phyloP scores from a whole-genome alignment of 2,329 filamentous ascomycete genomes.

The Metarhizium humberi region DNA sequence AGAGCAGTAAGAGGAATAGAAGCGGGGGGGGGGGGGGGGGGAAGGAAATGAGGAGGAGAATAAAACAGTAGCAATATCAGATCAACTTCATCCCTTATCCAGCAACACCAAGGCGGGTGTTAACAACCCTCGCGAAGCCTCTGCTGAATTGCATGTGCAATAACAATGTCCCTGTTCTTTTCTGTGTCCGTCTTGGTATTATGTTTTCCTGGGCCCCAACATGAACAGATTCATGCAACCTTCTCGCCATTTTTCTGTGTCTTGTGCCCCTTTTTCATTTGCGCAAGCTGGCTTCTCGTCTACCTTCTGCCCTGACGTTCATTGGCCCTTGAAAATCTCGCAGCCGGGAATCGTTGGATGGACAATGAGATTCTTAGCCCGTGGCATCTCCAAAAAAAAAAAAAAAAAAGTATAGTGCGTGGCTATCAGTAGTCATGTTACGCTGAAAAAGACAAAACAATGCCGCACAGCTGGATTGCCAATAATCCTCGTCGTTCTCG shows the following conservation, averaged over 20 bases:
- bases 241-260: background rate
- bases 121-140: background rate
- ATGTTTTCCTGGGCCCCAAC: background rate
- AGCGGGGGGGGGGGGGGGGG: background rate
- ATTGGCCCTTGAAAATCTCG: background rate
- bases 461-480: slow-evolving; percentile 4
- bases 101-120: background rate
- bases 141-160: background rate
- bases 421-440: slow-evolving; percentile 1
- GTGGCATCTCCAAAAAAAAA: background rate
- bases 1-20: background rate
- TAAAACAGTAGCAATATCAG: background rate
- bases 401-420: background rate
- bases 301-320: background rate
- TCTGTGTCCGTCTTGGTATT: background rate
- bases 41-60: background rate
- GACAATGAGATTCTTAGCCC: background rate
- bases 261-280: background rate
- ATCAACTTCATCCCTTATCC: background rate
- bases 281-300: background rate
- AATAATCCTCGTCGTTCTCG: slow-evolving; percentile 1
- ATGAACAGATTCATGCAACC: background rate
- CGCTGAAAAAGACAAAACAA: slow-evolving; percentile 2
- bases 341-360: background rate
- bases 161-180: background rate